Evolutionary conservation across 345 rosid genomes (phyloP), one percentile per base, ranked within the genome.

Genomic region (Noccaea caerulescens): DNA sequence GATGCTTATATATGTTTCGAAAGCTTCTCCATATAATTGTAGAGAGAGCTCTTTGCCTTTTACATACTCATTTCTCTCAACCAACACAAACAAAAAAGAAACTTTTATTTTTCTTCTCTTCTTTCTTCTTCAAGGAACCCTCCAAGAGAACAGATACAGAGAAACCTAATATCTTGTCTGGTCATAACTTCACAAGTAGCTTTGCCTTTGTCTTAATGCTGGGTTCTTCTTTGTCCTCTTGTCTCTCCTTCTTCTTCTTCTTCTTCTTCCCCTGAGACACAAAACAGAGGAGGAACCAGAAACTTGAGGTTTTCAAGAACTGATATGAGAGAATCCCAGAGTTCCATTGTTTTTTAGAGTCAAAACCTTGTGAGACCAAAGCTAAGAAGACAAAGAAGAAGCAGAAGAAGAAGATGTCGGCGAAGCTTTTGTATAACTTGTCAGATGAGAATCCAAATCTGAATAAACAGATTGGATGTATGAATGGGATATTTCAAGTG

Each of bases 391-490:
- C 36, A 20, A 42, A 44, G 69, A 61, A 46, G 71, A 55, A 69
- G 41, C 23, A 20, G 23, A 20, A 59, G 53, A 37, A 59, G 58
- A 78, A 76, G 44, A 90, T 93, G 98, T 82, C 97, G 67, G 81
- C 92, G 0, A 88, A 88, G 77, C 77, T 82, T 62, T 53, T 86
- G 25, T 72, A 83, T 79, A 76, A 83, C 59, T 66, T 86, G 32
- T 79, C 96, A 30, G 98, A 90, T 60, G 96, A 93, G 65, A 86
- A 83, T 53, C 82, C 92, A 71, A 84, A 82, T 79, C 79, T 85
- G 76, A 85, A 77, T 47, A 90, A 85, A 82, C 97, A 90, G 54
- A 79, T 91, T 69, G 96, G 98, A 50, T 93, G 98, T 75, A 90
- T 90, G 88, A 81, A 84, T 76, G 96, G 97, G 42, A 81, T 93